phyloP scores from a whole-genome alignment of 768 basidiomycete species.

The Cubamyces lactineus region DNA sequence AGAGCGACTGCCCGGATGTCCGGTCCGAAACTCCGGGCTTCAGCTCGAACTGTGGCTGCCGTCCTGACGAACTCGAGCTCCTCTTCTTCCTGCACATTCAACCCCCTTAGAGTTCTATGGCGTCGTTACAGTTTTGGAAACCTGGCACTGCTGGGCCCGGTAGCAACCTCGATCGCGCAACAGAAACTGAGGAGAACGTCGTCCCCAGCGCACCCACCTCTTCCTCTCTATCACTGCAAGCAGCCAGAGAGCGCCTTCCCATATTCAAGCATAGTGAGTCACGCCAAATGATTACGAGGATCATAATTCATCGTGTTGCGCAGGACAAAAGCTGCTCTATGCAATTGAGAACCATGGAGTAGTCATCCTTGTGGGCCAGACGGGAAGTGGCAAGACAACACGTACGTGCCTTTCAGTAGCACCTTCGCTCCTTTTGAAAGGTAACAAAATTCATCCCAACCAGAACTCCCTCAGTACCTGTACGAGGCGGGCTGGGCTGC shows the following conservation, averaged over 20 bases:
- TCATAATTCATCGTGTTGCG: background rate
- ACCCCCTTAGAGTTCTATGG: slow-evolving; percentile 41
- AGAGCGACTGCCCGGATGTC: too few species aligned
- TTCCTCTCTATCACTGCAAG: slow-evolving; percentile 63
- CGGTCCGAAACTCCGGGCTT: background rate
- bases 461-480: slow-evolving; percentile 95
- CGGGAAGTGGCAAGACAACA: slow-evolving; percentile 97
- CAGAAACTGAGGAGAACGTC: slow-evolving; percentile 74
- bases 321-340: slow-evolving; percentile 81
- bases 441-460: background rate
- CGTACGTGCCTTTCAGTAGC: slow-evolving; percentile 54
- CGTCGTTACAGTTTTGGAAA: slow-evolving; percentile 81
- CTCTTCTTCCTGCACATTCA: background rate
- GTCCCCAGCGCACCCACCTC: slow-evolving; percentile 65
- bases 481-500: slow-evolving; percentile 92
- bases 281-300: too few species aligned
- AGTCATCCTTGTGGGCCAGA: slow-evolving; percentile 90
- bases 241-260: slow-evolving; percentile 81
- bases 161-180: slow-evolving; percentile 82
- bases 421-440: too few species aligned
- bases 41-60: too few species aligned
- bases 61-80: too few species aligned
- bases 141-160: slow-evolving; percentile 86
- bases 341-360: slow-evolving; percentile 84
- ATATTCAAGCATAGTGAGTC: slow-evolving; percentile 86